Evolutionary conservation across 192 early-diverging fungal genomes (phyloP).

Genomic region (Coemansia sp.): DNA sequence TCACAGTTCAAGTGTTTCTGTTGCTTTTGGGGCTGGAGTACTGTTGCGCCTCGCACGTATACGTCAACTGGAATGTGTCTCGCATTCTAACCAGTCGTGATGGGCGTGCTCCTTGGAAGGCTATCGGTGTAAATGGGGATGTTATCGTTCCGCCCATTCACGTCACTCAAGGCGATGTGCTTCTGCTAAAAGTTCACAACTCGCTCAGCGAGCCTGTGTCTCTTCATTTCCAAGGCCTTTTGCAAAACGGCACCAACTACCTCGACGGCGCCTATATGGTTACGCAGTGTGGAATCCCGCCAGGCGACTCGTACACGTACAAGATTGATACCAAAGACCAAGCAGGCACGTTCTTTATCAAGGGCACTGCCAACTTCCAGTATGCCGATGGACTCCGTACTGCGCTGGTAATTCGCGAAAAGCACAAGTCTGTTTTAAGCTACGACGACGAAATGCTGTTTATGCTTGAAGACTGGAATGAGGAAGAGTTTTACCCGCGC

Average conservation of each 20-base stretch:
- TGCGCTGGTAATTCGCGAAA: slow-evolving; percentile 58
- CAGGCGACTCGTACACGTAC: slow-evolving; percentile 61
- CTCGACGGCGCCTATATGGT: slow-evolving; percentile 64
- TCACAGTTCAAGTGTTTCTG: too few species aligned
- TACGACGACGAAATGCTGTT: slow-evolving; percentile 60
- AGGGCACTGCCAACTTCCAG: slow-evolving; percentile 61
- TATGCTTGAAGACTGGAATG: slow-evolving; percentile 65
- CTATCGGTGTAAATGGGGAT: slow-evolving; percentile 62
- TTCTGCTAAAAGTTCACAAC: slow-evolving; percentile 29
- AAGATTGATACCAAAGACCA: slow-evolving; percentile 38
- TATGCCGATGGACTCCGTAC: slow-evolving; percentile 76
- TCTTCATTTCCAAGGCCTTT: slow-evolving; percentile 73
- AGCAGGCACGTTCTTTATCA: slow-evolving; percentile 76
- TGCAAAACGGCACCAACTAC: slow-evolving; percentile 62
- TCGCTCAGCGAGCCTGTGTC: slow-evolving; percentile 55
- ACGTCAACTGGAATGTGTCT: slow-evolving; percentile 63
- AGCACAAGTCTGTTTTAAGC: slow-evolving; percentile 28
- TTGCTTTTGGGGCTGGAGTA: too few species aligned
- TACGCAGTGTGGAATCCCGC: slow-evolving; percentile 74
- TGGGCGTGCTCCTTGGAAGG: slow-evolving; percentile 57
- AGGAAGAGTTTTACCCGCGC: too few species aligned
- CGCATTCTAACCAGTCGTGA: slow-evolving; percentile 64
- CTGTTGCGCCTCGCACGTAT: slow-evolving; percentile 1
- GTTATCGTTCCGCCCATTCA: slow-evolving; percentile 53
- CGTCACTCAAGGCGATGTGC: slow-evolving; percentile 17